Base-by-base conservation (phyloP, 208 protist species). In the Giardia muris region DNA sequence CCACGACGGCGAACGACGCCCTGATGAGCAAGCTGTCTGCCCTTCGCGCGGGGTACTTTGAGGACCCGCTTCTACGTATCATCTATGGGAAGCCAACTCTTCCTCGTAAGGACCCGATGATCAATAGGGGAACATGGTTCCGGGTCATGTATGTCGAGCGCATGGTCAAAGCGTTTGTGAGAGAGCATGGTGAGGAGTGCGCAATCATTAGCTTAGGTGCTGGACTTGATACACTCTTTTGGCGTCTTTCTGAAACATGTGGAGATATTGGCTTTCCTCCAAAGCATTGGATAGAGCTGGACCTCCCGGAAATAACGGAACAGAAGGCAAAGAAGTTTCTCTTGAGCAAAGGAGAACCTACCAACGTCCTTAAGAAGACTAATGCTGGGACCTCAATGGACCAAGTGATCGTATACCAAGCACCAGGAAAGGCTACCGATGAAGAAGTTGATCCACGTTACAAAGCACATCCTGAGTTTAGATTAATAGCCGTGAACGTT, bases 161-260 rank as follows among this genome's bases (percentile, higher is more conserved):
- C 4, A 10, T 89, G 42, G 86, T 43, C n/a, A 4, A 46, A 43
- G 42, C 4, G 19, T 89, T 89, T 89, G 42, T 43, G 42, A 4
- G 3, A 45, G 45, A 10, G 4, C 42, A 89, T 44, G 86, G 19
- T 76, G 57, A 43, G 45, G 45, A 89, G 4, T 10, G 86, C 19
- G 4, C 4, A 89, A 89, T 89, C 45, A 43, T 89, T 46, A 44
- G 4, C 3, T 43, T 89, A 46, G 86, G 86, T 45, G 86, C 22
- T 43, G 86, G 86, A 46, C 86, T 89, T 43, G 86, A 89, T 43
- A 89, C 86, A 46, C 86, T 89, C 45, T 89, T 46, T 43, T 89
- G 4, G 22, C 4, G 86, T 10, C 42, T 89, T 46, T 39, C 10
- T 76, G 67, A 76, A 30, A n/a, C n/a, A n/a, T n/a, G n/a, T n/a